Evolutionary conservation across 2,329 filamentous ascomycete genomes (phyloP).

Genomic region (Hypocreales sp.): DNA sequence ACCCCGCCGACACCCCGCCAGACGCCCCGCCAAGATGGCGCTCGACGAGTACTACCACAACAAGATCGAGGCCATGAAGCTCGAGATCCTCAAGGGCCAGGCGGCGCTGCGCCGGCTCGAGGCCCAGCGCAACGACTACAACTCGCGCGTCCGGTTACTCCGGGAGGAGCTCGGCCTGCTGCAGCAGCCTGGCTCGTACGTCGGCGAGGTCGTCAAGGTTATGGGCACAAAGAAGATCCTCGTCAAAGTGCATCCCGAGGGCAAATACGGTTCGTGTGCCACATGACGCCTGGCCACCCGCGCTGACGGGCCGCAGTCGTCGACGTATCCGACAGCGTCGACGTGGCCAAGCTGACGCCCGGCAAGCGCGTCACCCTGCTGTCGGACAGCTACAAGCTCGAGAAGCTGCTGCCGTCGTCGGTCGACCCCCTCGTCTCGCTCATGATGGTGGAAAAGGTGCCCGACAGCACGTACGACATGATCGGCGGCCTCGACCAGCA

Average conservation of each 20-base stretch:
- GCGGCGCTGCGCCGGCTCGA: conserved; percentile 87
- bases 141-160: conserved; percentile 87
- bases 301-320: conserved; percentile 48
- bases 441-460: conserved; percentile 99
- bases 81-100: conserved; percentile 98
- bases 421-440: conserved; percentile 96
- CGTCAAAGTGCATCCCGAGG: conserved; percentile 97
- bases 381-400: conserved; percentile 95
- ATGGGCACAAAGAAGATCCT: conserved; percentile 99
- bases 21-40: conserved; percentile 54
- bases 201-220: conserved; percentile 98
- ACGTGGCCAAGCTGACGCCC: conserved; percentile 87
- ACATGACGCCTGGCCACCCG: not conserved
- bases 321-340: conserved; percentile 86
- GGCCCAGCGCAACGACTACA: conserved; percentile 98
- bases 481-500: conserved; percentile 97
- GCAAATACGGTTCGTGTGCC: conserved; percentile 77
- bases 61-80: conserved; percentile 99
- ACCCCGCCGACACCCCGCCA: not conserved
- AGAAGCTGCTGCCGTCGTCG: conserved; percentile 95
- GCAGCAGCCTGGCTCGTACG: conserved; percentile 95
- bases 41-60: conserved; percentile 99
- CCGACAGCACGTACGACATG: conserved; percentile 99
- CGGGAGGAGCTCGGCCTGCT: conserved; percentile 90
- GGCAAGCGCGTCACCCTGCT: conserved; percentile 95